Conservation (phyloP, 2,329 filamentous ascomycete genomes). For the Didymella pinodella region DNA sequence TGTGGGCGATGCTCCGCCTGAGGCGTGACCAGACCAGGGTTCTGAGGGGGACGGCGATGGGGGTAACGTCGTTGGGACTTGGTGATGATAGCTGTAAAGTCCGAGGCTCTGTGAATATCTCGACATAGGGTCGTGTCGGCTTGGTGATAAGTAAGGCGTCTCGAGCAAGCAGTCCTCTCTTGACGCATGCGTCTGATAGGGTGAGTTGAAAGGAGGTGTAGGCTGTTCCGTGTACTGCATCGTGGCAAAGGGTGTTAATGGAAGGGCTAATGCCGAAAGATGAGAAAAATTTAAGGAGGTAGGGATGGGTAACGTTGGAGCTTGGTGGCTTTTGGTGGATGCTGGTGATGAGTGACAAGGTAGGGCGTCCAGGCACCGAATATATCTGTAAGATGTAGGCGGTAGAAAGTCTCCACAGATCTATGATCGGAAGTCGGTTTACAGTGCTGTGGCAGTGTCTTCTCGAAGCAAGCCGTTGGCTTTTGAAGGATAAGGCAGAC, state of each 20-base stretch:
- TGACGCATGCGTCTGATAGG: constrained; percentile 45
- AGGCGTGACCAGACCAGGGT: constrained; percentile 40
- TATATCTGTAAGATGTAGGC: constrained; percentile 42
- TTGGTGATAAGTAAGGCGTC: constrained; percentile 48
- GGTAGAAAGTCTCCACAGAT: constrained; percentile 34
- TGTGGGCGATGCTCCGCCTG: constrained; percentile 39
- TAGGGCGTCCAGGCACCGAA: constrained; percentile 38
- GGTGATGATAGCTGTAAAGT: constrained; percentile 44
- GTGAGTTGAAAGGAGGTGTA: constrained; percentile 48
- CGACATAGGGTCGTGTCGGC: constrained; percentile 39
- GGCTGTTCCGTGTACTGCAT: constrained; percentile 43
- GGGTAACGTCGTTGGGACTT: constrained; percentile 38
- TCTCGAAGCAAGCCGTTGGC: constrained; percentile 38
- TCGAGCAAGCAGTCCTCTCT: constrained; percentile 38
- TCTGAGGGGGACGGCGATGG: constrained; percentile 49
- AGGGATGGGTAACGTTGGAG: constrained; percentile 17
- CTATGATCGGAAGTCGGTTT: constrained; percentile 34
- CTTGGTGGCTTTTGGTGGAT: constrained; percentile 19
- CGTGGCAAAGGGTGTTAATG: constrained; percentile 25
- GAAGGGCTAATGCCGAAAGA: constrained; percentile 20
- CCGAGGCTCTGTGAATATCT: constrained; percentile 45
- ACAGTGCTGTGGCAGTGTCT: constrained; percentile 47
- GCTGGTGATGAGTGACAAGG: constrained; percentile 28
- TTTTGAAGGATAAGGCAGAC: constrained; percentile 50
- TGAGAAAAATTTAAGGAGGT: constrained; percentile 7